Percentiles rank a stretch among this genome's conserved stretches.
phyloP scores from a whole-genome alignment of 768 basidiomycete species.

The Suillus discolor region DNA sequence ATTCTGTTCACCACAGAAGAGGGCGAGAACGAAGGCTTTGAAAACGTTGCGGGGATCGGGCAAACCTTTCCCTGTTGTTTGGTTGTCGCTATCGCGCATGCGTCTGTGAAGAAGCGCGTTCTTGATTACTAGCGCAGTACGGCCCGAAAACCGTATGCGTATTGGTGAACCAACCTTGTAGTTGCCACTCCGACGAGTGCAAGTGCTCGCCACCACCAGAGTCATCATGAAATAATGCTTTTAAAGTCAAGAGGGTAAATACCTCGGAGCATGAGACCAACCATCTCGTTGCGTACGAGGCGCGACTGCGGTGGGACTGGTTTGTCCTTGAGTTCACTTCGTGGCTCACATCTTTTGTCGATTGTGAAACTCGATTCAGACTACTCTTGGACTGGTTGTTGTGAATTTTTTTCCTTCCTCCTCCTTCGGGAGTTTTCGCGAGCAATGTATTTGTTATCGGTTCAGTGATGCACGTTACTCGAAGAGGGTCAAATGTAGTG shows the following conservation, averaged over 20 bases:
- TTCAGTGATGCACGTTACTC: background rate
- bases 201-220: background rate
- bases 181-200: background rate
- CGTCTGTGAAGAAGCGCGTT: background rate
- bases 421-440: background rate
- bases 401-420: background rate
- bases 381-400: background rate
- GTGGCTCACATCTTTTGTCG: background rate
- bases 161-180: background rate
- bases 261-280: background rate
- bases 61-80: background rate
- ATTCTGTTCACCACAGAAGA: background rate
- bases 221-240: background rate
- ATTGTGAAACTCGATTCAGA: constrained; percentile 1
- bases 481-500: background rate
- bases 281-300: background rate
- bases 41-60: background rate
- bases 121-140: background rate
- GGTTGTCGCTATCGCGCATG: background rate
- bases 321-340: constrained; percentile 1
- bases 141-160: no score
- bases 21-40: background rate
- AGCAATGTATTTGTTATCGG: background rate
- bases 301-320: background rate
- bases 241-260: background rate